Evolutionary conservation across 495 filamentous ascomycete species (phyloP), one percentile per base, ranked within the genome.

Genomic region (Penicillium odoratum): DNA sequence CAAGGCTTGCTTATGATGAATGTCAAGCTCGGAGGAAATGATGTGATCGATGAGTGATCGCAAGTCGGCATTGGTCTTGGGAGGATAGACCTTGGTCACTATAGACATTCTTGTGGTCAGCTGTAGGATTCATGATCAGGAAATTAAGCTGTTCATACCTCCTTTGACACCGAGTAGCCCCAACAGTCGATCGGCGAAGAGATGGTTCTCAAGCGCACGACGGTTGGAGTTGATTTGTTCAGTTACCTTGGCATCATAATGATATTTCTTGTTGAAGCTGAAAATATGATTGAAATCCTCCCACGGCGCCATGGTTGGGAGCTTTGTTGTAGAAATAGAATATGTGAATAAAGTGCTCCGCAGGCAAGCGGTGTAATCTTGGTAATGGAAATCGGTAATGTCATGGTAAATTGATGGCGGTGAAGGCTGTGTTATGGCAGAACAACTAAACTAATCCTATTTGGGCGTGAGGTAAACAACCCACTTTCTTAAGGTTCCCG

Each of bases 131-230:
- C 43, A 16, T 13, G 7, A 49, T 10, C 9, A 31, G n/a, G 38
- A 6, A 31, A 9, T 4, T 28, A 42, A 45, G 36, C 48, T 51
- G 36, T 44, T 43, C 70, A 52, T 76, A 90, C 89, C 80, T 75
- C 83, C 78, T 67, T 81, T 83, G 58, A 93, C 78, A 31, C 85
- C 81, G n/a, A 91, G 74, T n/a, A 86, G 75, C 51, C 81, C 83
- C 45, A 93, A 74, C 33, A 92, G 80, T 49, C 83, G 82, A 68
- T 93, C 90, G 61, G 91, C 84, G 68, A 92, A 92, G 43, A 92
- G 79, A 48, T 81, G 76, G 59, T 86, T 85, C 55, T 85, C 83
- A 29, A 92, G 73, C 18, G 69, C 72, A 44, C 83, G 83, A 54
- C 88, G 86, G 59, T 83, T 83, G 26, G 76, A 70, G 54, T 84